phyloP scores from a whole-genome alignment of 306 rosid species.

The Trifolium repens region DNA sequence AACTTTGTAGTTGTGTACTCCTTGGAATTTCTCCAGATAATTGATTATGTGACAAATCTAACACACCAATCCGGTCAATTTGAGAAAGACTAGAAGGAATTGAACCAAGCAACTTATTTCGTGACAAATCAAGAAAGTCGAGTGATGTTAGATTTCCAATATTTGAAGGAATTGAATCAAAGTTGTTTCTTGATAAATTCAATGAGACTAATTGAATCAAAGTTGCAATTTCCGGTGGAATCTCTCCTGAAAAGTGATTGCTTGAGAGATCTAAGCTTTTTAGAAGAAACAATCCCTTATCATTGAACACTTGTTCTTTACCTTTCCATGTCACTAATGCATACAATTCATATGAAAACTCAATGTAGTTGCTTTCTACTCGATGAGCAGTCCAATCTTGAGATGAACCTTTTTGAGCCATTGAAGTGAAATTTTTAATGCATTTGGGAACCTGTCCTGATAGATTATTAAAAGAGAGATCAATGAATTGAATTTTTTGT shows the following conservation, averaged over 20 bases:
- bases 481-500: conserved; percentile 13
- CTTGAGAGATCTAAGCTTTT: not conserved
- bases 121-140: no score
- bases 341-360: not conserved
- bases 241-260: not conserved
- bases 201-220: not conserved
- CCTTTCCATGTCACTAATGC: conserved; percentile 44
- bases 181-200: not conserved
- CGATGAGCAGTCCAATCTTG: no score
- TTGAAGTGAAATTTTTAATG: conserved; percentile 35
- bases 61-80: no score
- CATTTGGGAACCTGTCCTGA: conserved; percentile 26
- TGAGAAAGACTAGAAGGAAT: no score
- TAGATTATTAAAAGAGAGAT: conserved; percentile 33
- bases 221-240: not conserved
- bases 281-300: not conserved
- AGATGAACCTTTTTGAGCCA: not conserved
- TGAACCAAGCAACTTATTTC: no score
- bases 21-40: no score
- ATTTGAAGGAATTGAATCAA: not conserved
- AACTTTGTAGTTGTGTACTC: no score
- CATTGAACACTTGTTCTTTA: not conserved
- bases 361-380: no score
- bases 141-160: not conserved
- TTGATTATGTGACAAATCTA: no score